Base-by-base conservation (phyloP, 2,329 filamentous ascomycete species). In the Dactylonectria macrodidyma region DNA sequence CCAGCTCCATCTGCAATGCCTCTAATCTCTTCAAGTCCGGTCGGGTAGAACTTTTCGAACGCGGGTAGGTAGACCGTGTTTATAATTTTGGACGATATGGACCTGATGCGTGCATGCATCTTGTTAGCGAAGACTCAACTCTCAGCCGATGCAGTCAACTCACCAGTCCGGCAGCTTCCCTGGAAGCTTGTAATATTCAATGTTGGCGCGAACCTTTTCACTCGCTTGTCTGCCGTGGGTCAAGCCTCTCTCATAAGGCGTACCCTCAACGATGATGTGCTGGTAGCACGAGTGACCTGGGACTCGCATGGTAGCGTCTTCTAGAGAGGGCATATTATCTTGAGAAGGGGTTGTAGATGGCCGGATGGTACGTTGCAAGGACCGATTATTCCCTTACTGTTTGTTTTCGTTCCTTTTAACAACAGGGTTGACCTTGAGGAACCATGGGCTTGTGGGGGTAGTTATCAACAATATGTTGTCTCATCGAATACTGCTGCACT, bases 1-100 rank as follows among this genome's bases (percentile, higher is more conserved):
- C 72, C 76, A 0, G 86, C 81, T 3, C 87, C 87, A 5, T 85
- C 81, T 1, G 87, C 86, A 52, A 89, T 83, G 14, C 86, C 89
- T 65, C 76, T 72, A 69, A 86, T 84, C 70, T 86, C 84, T 5
- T 73, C 65, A 24, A 67, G 30, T 30, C 66, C 70, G 12, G 55
- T 59, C 2, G 71, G 62, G 46, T 61, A 71, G 33, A 38, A 36
- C 5, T 36, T 26, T 34, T 63, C 24, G 16, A 73, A 56, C 4
- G 59, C 30, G 2, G 67, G 60, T 1, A 55, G 52, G 47, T 67
- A 67, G 26, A 67, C 48, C 8, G 10, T 14, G 3, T 60, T 14
- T 38, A 67, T 63, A 16, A 67, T 67, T 6, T 24, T 41, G 11
- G 38, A 41, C 38, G 38, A n/a, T 14, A 54, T 54, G 16, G 51